Evolutionary conservation across 2,329 filamentous ascomycete species (phyloP).

Genomic region (Alternaria sp.): DNA sequence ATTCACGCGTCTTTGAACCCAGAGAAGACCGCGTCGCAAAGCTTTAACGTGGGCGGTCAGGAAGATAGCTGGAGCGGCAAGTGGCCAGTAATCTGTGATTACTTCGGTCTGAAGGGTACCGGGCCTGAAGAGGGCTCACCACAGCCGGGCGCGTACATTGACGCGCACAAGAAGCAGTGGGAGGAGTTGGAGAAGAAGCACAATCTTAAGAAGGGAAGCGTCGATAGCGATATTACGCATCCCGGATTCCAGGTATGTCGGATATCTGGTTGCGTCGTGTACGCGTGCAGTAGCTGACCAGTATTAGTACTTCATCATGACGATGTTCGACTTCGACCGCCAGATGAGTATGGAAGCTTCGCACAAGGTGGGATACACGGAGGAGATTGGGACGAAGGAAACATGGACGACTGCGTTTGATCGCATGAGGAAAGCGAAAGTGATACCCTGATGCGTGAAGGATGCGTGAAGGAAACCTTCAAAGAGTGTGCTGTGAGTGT

Average conservation of each 20-base stretch:
- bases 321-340: constrained; percentile 55
- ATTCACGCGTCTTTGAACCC: constrained; percentile 53
- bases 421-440: constrained; percentile 50
- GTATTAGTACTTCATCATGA: constrained; percentile 41
- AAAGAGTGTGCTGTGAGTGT: background rate
- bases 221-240: constrained; percentile 52
- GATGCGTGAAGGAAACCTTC: background rate
- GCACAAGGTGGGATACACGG: constrained; percentile 47
- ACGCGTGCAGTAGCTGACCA: constrained; percentile 1
- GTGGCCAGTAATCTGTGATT: constrained; percentile 56
- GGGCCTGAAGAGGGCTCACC: constrained; percentile 34
- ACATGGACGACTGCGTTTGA: constrained; percentile 55
- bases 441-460: constrained; percentile 49
- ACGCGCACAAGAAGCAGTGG: constrained; percentile 36
- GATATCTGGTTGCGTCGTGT: background rate
- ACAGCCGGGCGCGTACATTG: constrained; percentile 39
- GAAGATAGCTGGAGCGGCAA: constrained; percentile 51
- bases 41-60: constrained; percentile 54
- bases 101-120: constrained; percentile 55
- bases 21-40: constrained; percentile 46
- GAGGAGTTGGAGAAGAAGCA: constrained; percentile 36
- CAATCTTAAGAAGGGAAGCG: constrained; percentile 48
- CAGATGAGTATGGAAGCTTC: constrained; percentile 54
- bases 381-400: constrained; percentile 46
- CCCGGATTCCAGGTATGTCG: constrained; percentile 38